phyloP scores from a whole-genome alignment of 495 filamentous ascomycete species.

The Amniculicola lignicola region DNA sequence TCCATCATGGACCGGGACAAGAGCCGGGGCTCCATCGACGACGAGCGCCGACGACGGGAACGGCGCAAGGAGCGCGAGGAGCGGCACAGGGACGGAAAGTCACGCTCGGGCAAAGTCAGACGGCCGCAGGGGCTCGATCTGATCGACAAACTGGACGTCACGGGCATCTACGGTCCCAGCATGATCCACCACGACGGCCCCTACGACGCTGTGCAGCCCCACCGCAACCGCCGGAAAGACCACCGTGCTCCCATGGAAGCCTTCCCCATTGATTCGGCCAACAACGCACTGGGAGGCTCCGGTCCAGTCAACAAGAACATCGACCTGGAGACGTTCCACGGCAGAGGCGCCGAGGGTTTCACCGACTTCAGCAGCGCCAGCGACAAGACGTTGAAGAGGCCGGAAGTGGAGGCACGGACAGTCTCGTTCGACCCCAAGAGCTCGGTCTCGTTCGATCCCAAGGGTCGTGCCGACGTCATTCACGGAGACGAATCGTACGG shows the following conservation, averaged over 20 bases:
- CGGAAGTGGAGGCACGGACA: constrained; percentile 39
- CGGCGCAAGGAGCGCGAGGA: constrained; percentile 66
- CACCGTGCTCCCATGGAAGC: constrained; percentile 92
- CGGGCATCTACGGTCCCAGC: constrained; percentile 92
- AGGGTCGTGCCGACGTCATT: constrained; percentile 61
- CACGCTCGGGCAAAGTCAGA: constrained; percentile 48
- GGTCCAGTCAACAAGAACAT: constrained; percentile 80
- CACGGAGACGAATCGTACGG: constrained; percentile 82
- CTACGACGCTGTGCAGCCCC: constrained; percentile 95
- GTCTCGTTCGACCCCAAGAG: constrained; percentile 56
- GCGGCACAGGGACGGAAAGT: constrained; percentile 51
- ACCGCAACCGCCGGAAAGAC: constrained; percentile 83
- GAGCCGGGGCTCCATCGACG: constrained; percentile 62
- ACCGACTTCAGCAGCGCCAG: constrained; percentile 60
- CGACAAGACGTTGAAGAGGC: constrained; percentile 41
- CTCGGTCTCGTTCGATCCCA: constrained; percentile 55
- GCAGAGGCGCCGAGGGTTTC: constrained; percentile 77
- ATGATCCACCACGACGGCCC: constrained; percentile 98
- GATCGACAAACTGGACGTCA: constrained; percentile 96
- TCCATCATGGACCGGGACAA: constrained; percentile 78
- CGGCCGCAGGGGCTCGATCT: constrained; percentile 72
- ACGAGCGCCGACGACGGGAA: constrained; percentile 72
- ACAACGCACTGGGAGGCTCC: constrained; percentile 86
- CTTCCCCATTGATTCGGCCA: constrained; percentile 84
- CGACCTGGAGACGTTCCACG: constrained; percentile 79